Conservation (phyloP, 2,329 filamentous ascomycete genomes). For the Colletotrichum sp. region DNA sequence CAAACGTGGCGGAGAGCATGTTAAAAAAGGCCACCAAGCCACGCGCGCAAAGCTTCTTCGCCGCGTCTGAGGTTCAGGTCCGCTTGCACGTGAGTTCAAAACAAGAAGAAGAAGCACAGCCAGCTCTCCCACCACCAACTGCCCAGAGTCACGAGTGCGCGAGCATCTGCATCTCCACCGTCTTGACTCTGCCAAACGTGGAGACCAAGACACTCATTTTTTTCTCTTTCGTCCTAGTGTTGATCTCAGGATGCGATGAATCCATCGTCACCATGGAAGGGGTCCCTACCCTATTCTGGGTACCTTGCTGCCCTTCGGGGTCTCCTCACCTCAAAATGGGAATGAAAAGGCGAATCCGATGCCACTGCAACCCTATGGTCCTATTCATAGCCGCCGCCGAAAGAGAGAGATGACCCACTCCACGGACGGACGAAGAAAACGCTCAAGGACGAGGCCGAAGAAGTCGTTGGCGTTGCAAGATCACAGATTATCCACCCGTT, state of each 20-base stretch:
- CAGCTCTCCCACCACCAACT: background rate
- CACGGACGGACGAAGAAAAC: background rate
- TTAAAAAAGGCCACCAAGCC: background rate
- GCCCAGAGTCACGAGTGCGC: background rate
- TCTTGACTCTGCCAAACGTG: background rate
- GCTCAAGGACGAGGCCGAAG: background rate
- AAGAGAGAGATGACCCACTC: background rate
- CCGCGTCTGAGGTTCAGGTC: no score
- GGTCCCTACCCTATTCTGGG: background rate
- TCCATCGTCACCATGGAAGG: background rate
- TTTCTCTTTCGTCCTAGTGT: background rate
- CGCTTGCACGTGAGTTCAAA: background rate
- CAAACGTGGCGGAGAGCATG: background rate
- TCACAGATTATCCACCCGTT: background rate
- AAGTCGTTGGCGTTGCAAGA: background rate
- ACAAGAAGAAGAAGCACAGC: background rate
- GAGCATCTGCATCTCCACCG: background rate
- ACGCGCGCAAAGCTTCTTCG: background rate
- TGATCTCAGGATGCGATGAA: background rate
- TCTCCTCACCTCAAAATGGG: background rate
- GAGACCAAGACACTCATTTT: background rate
- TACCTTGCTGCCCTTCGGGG: background rate
- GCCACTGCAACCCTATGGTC: slow-evolving; percentile 3
- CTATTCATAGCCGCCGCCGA: slow-evolving; percentile 14
- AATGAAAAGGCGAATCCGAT: slow-evolving; percentile 1